Evolutionary conservation across 2,329 filamentous ascomycete species (phyloP).

Genomic region (Neonectria magnoliae): DNA sequence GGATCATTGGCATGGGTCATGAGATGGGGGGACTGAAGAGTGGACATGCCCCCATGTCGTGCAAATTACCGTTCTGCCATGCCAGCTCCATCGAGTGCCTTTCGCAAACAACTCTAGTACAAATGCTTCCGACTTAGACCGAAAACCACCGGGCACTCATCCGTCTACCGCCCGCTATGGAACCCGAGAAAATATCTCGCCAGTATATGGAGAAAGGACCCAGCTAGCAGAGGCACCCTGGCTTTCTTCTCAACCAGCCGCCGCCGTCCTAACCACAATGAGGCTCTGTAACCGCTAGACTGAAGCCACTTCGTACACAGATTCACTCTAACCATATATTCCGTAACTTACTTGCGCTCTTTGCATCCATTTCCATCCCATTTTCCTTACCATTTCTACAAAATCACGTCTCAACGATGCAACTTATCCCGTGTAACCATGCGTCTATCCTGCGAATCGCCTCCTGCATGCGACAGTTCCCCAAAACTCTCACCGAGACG

Average conservation of each 20-base stretch:
- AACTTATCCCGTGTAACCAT: not conserved
- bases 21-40: not conserved
- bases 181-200: conserved; percentile 16
- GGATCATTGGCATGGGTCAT: not conserved
- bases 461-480: conserved; percentile 20
- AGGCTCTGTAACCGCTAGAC: not conserved
- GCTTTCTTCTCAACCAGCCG: not conserved
- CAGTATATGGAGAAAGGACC: not conserved
- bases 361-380: not conserved
- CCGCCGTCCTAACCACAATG: not conserved
- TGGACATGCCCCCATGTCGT: not conserved
- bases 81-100: not conserved
- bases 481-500: conserved; percentile 35
- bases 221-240: not conserved
- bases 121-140: too few species aligned
- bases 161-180: not conserved
- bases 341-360: not conserved
- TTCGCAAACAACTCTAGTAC: not conserved
- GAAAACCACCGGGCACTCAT: not conserved
- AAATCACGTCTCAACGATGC: not conserved
- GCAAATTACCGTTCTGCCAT: not conserved
- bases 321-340: not conserved
- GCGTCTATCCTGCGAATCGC: conserved; percentile 11
- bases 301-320: not conserved
- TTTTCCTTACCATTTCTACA: not conserved